phyloP scores from a whole-genome alignment of 257 asterid genomes.

The Euphrasia confusa region DNA sequence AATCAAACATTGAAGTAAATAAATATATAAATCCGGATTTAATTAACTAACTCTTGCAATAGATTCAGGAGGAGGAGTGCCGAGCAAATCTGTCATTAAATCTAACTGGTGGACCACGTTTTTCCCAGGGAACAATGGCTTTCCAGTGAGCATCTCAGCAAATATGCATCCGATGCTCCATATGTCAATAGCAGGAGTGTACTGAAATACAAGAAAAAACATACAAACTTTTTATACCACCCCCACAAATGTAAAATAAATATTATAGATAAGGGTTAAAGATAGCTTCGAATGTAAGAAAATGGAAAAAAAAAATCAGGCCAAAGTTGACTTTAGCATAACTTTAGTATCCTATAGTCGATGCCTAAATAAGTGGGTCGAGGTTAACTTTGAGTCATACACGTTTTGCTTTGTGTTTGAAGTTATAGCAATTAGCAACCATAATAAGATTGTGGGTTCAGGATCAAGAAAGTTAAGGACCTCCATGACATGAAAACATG shows the following conservation, averaged over 20 bases:
- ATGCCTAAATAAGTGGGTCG: background rate
- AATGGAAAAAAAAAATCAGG: background rate
- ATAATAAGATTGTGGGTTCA: too few species aligned
- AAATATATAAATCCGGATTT: background rate
- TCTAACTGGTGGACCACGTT: conserved; percentile 90
- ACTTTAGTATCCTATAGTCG: background rate
- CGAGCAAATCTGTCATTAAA: conserved; percentile 89
- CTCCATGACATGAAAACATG: too few species aligned
- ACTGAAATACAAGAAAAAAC: conserved; percentile 41
- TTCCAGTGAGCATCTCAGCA: conserved; percentile 86
- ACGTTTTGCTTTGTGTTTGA: too few species aligned
- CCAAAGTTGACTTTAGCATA: background rate
- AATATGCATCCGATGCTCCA: conserved; percentile 98
- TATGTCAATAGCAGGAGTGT: conserved; percentile 92
- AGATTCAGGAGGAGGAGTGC: conserved; percentile 87
- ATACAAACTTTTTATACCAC: too few species aligned
- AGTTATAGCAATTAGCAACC: too few species aligned
- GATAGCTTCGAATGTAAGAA: background rate
- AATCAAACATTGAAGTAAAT: too few species aligned
- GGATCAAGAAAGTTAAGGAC: too few species aligned
- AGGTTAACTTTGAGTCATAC: too few species aligned
- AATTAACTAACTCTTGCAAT: conserved; percentile 62
- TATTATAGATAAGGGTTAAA: background rate
- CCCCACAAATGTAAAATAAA: conserved; percentile 1
- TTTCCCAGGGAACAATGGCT: conserved; percentile 90